Evolutionary conservation across 1,139 yeast species (phyloP), one percentile per base, ranked within the genome.

Genomic region (Citeromyces hawaiiensis): DNA sequence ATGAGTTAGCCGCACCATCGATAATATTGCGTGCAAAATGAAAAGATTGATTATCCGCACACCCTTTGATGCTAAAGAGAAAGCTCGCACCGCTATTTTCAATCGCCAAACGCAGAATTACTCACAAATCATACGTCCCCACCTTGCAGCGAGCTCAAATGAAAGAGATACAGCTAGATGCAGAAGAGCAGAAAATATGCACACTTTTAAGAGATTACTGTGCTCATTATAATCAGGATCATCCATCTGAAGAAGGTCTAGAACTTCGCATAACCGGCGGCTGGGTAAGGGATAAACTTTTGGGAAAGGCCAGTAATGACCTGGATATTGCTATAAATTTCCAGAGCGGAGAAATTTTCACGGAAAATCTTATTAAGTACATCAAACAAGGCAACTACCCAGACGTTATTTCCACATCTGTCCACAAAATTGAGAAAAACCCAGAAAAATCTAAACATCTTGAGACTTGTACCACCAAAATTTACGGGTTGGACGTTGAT

Each of bases 371-470:
- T 43, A 71, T 72, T 42, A 63, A 65, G 21, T 88, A 70, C 57
- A 58, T 83, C 39, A 43, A 44, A 2, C 45, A 48, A 2, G 52
- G 60, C 39, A 53, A 55, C 13, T 57, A 55, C 3, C 55, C 59
- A 27, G 64, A 68, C 41, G 29, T 60, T 63, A 18, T 63, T 75
- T 42, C 45, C 17, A 42, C 48, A 11, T 61, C 71, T 13, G 70
- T 87, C 30, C 94, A 88, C 55, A 85, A 83, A 42, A 87, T 91
- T 45, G 88, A 83, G 47, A 78, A 78, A 56, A 91, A 93, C 56
- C 98, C 98, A 0, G 96, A 83, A 47, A 88, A 88, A 57, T 83
- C 94, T 1, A 93, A 91, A 60, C 99, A 91, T 61, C 63, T 91
- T 48, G 99, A 93, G 53, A 93, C 98, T 0, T 94, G 97, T 36